Conservation (phyloP, 495 filamentous ascomycete species). For the Podospora comata region DNA sequence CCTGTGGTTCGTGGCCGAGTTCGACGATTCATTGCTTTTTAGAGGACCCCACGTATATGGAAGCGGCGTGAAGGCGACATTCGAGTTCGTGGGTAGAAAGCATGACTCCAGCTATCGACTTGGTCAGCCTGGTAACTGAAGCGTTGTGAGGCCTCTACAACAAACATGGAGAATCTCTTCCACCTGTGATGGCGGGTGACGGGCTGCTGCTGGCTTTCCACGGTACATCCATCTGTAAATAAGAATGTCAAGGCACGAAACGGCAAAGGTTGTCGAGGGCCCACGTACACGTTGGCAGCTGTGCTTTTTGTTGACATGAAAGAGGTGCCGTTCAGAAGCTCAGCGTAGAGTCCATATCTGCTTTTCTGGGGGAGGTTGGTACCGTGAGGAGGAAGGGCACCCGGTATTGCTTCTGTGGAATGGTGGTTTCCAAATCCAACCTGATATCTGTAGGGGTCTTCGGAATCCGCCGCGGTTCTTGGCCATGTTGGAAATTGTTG, state of each 20-base stretch:
- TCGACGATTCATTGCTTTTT: constrained; percentile 36
- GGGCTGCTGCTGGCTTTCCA: constrained; percentile 65
- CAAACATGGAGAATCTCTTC: constrained; percentile 8
- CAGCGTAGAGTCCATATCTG: constrained; percentile 63
- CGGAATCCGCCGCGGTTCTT: neutral
- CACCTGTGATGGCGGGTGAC: constrained; percentile 36
- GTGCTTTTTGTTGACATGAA: constrained; percentile 69
- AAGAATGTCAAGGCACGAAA: neutral
- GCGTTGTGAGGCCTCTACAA: neutral
- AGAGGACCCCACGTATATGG: constrained; percentile 75
- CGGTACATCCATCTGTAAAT: constrained; percentile 69
- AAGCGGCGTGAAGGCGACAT: constrained; percentile 61
- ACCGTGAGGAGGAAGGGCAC: constrained; percentile 43
- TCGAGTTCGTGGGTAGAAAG: constrained; percentile 48
- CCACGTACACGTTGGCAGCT: constrained; percentile 40
- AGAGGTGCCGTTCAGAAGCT: constrained; percentile 79
- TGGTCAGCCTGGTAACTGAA: neutral
- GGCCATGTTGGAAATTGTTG: neutral
- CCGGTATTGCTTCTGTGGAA: constrained; percentile 27
- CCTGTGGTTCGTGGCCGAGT: constrained; percentile 35
- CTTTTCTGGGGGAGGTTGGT: constrained; percentile 70
- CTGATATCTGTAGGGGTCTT: constrained; percentile 32
- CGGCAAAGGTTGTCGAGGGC: neutral
- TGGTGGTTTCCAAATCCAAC: constrained; percentile 32
- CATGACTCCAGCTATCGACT: constrained; percentile 23